Evolutionary conservation across 1,284 basidiomycete genomes (phyloP).

Genomic region (Rhodotorula sp.): DNA sequence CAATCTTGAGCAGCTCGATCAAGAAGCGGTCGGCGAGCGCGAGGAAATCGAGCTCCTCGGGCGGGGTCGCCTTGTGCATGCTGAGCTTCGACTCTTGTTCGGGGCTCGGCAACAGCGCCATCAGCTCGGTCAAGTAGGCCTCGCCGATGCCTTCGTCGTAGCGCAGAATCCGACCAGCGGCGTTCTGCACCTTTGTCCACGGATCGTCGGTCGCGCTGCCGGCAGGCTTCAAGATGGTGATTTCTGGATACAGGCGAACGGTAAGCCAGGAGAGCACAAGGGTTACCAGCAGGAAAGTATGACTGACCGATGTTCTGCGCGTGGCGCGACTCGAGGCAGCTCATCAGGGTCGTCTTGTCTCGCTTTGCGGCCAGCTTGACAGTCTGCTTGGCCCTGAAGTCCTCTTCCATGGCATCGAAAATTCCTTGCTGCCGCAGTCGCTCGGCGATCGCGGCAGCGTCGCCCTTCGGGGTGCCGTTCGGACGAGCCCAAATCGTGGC

Average conservation of each 20-base stretch:
- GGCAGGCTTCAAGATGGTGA: slow-evolving; percentile 33
- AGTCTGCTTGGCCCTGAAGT: slow-evolving; percentile 94
- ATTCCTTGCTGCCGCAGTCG: slow-evolving; percentile 77
- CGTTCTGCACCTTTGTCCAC: slow-evolving; percentile 32
- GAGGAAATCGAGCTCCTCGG: slow-evolving; percentile 81
- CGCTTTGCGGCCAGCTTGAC: slow-evolving; percentile 58
- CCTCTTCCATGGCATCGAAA: slow-evolving; percentile 95
- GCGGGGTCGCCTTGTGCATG: slow-evolving; percentile 79
- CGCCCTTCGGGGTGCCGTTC: slow-evolving; percentile 68
- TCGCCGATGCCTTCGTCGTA: slow-evolving; percentile 82
- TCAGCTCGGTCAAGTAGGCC: slow-evolving; percentile 80
- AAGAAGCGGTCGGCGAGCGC: slow-evolving; percentile 95
- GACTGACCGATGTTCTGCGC: slow-evolving; percentile 40
- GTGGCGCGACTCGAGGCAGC: slow-evolving; percentile 39
- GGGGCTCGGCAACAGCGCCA: slow-evolving; percentile 79
- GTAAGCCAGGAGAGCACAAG: neutral
- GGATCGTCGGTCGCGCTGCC: slow-evolving; percentile 31
- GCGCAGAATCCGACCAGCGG: slow-evolving; percentile 71
- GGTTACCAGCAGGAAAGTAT: no score
- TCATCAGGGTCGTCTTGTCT: slow-evolving; percentile 50
- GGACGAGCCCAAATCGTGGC: slow-evolving; percentile 74
- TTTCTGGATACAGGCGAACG: slow-evolving; percentile 5
- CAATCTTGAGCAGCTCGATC: slow-evolving; percentile 94
- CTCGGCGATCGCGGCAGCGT: slow-evolving; percentile 13
- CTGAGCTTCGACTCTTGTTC: slow-evolving; percentile 89